Evolutionary conservation across 148 eudicot species (phyloP).

Genomic region (Chenopodium formosanum): DNA sequence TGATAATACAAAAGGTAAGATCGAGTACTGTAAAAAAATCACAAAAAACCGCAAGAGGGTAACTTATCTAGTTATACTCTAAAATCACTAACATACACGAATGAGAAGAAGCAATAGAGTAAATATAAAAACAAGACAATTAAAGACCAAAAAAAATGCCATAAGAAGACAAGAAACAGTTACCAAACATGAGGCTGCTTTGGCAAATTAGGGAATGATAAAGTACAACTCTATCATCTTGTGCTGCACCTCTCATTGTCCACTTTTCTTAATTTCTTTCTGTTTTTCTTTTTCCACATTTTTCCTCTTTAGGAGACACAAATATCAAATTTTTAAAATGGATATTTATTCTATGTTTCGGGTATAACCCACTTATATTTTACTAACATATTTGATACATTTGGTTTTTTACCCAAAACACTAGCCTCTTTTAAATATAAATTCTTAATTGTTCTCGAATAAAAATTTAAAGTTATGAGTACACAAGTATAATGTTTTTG

Average conservation of each 20-base stretch:
- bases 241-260: constrained; percentile 6
- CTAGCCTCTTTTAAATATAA: not conserved
- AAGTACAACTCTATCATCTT: constrained; percentile 10
- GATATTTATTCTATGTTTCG: not conserved
- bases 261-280: not conserved
- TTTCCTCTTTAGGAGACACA: constrained; percentile 17
- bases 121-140: not conserved
- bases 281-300: not conserved
- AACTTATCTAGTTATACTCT: not conserved
- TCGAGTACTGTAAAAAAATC: no score
- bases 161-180: constrained; percentile 15
- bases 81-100: not conserved
- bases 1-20: no score
- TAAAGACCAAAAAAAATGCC: not conserved
- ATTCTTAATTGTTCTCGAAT: no score
- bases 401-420: not conserved
- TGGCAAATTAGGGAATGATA: constrained; percentile 16
- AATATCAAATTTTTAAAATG: not conserved
- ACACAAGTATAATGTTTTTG: no score
- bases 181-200: constrained; percentile 9
- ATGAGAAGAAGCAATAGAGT: constrained; percentile 4
- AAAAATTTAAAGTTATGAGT: no score
- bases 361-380: not conserved
- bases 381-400: not conserved
- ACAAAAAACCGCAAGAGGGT: no score